phyloP scores from a whole-genome alignment of 768 basidiomycete genomes.

The Termitomyces sp. region DNA sequence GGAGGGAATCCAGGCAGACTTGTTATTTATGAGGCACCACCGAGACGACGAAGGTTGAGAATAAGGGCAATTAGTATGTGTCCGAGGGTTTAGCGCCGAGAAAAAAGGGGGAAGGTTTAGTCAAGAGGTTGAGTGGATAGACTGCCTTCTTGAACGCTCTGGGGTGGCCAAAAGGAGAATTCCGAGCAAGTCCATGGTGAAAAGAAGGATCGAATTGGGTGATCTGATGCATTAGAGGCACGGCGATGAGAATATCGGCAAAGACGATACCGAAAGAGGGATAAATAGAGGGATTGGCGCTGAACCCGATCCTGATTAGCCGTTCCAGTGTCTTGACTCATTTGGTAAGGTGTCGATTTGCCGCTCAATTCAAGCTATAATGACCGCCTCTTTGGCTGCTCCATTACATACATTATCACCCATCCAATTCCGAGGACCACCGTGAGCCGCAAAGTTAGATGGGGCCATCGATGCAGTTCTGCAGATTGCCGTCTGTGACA shows the following conservation, averaged over 20 bases:
- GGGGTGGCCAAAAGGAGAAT: conserved; percentile 14
- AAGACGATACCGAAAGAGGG: conserved; percentile 17
- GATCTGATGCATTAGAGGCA: conserved; percentile 15
- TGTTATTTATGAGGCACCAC: neutral
- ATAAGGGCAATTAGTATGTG: neutral
- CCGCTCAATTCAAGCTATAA: conserved; percentile 15
- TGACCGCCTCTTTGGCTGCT: neutral
- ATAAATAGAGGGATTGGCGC: conserved; percentile 26
- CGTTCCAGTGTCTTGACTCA: conserved; percentile 8
- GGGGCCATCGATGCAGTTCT: neutral
- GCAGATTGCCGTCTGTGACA: conserved; percentile 8
- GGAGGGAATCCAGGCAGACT: neutral
- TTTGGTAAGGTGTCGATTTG: conserved; percentile 19
- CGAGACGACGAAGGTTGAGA: neutral
- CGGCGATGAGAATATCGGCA: conserved; percentile 19
- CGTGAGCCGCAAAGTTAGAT: conserved; percentile 2
- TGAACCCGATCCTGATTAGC: conserved; percentile 10
- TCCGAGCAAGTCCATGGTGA: conserved; percentile 10
- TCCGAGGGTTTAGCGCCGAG: conserved; percentile 15
- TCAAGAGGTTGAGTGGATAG: conserved; percentile 6
- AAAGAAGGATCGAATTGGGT: conserved; percentile 13
- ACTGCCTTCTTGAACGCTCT: conserved; percentile 16
- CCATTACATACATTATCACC: conserved; percentile 8
- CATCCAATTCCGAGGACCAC: conserved; percentile 19
- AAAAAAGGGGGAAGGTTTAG: conserved; percentile 1